These are phyloP conservation scores for Candida pseudoglaebosa DNA, from an alignment of 805 yeast genomes.

Conservation along the genomic window DNA sequence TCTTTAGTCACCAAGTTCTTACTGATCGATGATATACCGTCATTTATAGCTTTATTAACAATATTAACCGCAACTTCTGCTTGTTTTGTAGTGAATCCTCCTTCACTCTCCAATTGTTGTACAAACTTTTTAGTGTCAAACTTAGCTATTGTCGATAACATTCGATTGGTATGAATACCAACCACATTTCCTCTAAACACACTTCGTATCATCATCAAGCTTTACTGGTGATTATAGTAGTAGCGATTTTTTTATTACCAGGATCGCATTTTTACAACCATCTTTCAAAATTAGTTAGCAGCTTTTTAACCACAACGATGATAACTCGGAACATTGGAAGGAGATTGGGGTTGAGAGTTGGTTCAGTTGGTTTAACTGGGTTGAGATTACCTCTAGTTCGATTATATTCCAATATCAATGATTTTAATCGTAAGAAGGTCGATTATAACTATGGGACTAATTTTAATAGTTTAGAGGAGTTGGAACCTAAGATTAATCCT, in stretches of 20 bases:
- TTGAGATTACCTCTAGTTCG: background rate
- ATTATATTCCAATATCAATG: slow-evolving; percentile 25
- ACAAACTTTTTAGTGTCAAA: slow-evolving; percentile 78
- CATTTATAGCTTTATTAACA: slow-evolving; percentile 70
- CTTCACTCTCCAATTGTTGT: slow-evolving; percentile 59
- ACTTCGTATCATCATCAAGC: background rate
- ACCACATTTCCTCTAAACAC: background rate
- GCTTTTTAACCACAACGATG: no score
- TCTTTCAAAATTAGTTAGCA: no score
- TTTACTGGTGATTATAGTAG: no score
- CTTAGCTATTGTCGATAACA: slow-evolving; percentile 34
- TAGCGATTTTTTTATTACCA: no score
- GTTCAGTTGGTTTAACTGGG: background rate
- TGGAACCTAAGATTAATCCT: slow-evolving; percentile 13
- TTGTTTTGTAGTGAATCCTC: slow-evolving; percentile 68
- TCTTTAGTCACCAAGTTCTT: slow-evolving; percentile 82
- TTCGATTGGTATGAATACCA: slow-evolving; percentile 5
- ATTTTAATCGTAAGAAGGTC: slow-evolving; percentile 34
- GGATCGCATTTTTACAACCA: background rate
- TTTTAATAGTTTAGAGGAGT: slow-evolving; percentile 16
- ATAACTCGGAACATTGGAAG: background rate
- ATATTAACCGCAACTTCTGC: slow-evolving; percentile 75
- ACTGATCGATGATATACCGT: slow-evolving; percentile 72
- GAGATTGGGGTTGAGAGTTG: background rate
- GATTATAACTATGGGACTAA: slow-evolving; percentile 24